phyloP scores from a whole-genome alignment of 2,329 filamentous ascomycete genomes.

The Pyrenophora tritici-repentis region DNA sequence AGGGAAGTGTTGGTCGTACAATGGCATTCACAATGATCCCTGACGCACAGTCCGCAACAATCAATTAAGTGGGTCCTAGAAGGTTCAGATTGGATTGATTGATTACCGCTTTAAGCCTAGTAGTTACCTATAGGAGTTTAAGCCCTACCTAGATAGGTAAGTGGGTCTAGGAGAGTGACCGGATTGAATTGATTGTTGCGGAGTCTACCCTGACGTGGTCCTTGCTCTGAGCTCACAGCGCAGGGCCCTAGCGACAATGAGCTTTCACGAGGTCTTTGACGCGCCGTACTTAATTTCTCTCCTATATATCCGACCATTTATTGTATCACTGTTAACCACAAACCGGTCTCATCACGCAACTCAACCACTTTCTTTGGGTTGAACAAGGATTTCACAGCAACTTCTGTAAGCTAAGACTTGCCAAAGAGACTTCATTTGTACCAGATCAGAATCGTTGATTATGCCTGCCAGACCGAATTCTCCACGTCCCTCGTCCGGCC shows the following conservation, averaged over 20 bases:
- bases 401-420: too few species aligned
- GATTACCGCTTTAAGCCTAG: too few species aligned
- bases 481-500: neutral
- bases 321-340: neutral
- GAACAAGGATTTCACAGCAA: neutral
- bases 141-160: too few species aligned
- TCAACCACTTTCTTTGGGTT: neutral
- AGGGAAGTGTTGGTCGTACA: neutral
- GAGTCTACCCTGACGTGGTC: neutral
- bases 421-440: neutral
- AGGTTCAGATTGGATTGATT: too few species aligned
- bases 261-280: conserved; percentile 1
- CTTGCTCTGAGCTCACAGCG: neutral
- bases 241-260: neutral
- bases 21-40: neutral
- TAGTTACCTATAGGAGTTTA: too few species aligned
- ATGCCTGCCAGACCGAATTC: neutral
- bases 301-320: neutral
- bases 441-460: neutral
- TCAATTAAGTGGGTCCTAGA: too few species aligned
- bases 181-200: too few species aligned
- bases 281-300: neutral
- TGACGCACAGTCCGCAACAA: too few species aligned
- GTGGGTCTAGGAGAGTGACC: too few species aligned
- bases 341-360: neutral